Percentiles rank a stretch among this genome's conserved stretches.
These are phyloP conservation scores for Fusarium sp. DNA, from an alignment of 2,329 filamentous ascomycete species.

Conservation along the genomic window DNA sequence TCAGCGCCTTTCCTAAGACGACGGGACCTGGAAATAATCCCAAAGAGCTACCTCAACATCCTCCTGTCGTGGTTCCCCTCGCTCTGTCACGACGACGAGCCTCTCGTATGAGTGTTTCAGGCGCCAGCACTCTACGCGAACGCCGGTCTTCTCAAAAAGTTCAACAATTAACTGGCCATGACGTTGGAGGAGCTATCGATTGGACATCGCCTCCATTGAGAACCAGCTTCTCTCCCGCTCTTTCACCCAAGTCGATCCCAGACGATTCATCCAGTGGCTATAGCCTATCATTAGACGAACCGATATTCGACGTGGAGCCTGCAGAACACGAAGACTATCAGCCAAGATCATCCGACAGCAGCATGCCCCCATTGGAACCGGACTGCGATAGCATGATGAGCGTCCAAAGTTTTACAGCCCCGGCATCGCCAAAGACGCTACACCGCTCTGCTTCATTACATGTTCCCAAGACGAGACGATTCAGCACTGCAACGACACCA, in stretches of 20 bases:
- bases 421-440: constrained; percentile 31
- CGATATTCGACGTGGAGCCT: constrained; percentile 40
- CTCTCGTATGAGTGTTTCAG: constrained; percentile 36
- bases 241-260: constrained; percentile 31
- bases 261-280: constrained; percentile 43
- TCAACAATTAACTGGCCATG: constrained; percentile 56
- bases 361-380: constrained; percentile 42
- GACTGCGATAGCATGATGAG: constrained; percentile 43
- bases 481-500: constrained; percentile 17
- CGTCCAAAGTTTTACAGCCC: constrained; percentile 37
- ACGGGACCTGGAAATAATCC: constrained; percentile 38
- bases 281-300: constrained; percentile 36
- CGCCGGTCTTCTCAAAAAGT: constrained; percentile 54
- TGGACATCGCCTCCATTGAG: constrained; percentile 24
- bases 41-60: constrained; percentile 29
- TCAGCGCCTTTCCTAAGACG: constrained; percentile 34
- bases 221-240: constrained; percentile 30
- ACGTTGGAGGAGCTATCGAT: constrained; percentile 47
- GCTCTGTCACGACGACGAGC: constrained; percentile 31
- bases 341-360: constrained; percentile 32
- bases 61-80: constrained; percentile 20
- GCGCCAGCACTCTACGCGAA: constrained; percentile 31
- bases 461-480: constrained; percentile 31
- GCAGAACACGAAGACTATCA: constrained; percentile 25
- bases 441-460: constrained; percentile 27